Evolutionary conservation across 2,329 filamentous ascomycete species (phyloP), one percentile per base, ranked within the genome.

Genomic region (Stachybotrys chartarum): DNA sequence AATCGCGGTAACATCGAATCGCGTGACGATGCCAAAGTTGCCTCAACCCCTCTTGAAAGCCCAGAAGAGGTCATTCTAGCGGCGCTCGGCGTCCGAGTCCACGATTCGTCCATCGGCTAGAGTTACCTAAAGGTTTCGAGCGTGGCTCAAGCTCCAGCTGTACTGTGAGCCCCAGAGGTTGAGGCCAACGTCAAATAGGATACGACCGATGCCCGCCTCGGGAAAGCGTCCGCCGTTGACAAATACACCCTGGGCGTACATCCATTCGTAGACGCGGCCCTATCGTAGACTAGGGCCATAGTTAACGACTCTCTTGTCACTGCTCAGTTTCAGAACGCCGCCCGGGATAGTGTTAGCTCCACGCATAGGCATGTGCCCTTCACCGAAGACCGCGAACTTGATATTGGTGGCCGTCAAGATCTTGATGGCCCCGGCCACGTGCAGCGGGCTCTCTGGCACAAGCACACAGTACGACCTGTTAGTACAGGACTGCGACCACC

Each of bases 111-210:
- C 73, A 42, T 67, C 64, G 0, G 71, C 68, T 0, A 76, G 65
- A 2, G 79, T 74, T 16, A 79, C 68, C 56, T 77, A 68, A 46
- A 69, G 75, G 50, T 68, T 68, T 30, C 62, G 47, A 0, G 69
- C 64, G 18, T 66, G 65, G 44, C 67, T 65, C 7, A 63, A 63
- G 0, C 61, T 57, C 59, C 64, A 66, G 32, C 66, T 66, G 30
- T 64, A 60, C 35, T 64, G 63, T 35, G 65, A 65, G 5, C 61
- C 60, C 11, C 62, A 50, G 12, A 63, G 61, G 52, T 61, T 44
- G 11, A 62, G 54, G 10, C 65, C 56, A 14, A 61, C 61, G 1
- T 54, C 62, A 0, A 64, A 24, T 0, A 59, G 48, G 1, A 64
- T 32, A 2, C 60, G 60, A 0, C 59, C 57, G 0, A 63, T 58